Evolutionary conservation across 192 early-diverging fungal species (phyloP).

Genomic region (Coemansia brasiliensis): DNA sequence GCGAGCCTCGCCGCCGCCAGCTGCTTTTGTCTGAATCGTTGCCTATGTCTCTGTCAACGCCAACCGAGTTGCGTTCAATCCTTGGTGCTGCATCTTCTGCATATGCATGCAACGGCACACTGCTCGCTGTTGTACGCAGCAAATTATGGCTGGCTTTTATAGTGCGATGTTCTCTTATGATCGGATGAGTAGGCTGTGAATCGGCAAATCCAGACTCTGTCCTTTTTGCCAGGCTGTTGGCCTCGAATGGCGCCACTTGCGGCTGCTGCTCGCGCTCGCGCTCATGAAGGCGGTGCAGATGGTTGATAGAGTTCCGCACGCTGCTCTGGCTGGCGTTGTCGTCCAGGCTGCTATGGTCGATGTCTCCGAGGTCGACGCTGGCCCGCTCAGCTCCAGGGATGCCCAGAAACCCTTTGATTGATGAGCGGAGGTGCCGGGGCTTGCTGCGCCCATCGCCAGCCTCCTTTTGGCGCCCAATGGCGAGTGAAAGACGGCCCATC

Average conservation of each 20-base stretch:
- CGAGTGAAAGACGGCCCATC: constrained; percentile 49
- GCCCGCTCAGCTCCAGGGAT: constrained; percentile 30
- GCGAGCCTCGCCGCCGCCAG: constrained; percentile 52
- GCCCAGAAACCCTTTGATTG: constrained; percentile 45
- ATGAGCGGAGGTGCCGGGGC: constrained; percentile 36
- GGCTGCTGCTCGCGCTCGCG: not conserved
- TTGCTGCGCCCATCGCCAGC: constrained; percentile 24
- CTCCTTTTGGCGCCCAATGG: constrained; percentile 42
- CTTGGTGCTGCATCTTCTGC: constrained; percentile 25
- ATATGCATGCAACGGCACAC: constrained; percentile 15
- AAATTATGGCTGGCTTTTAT: not conserved
- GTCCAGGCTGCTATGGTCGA: constrained; percentile 9
- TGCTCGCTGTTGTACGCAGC: constrained; percentile 6
- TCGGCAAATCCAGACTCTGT: constrained; percentile 14
- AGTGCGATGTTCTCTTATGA: not conserved
- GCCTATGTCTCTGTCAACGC: constrained; percentile 12
- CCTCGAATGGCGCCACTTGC: not conserved
- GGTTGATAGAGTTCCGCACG: not conserved
- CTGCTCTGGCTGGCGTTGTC: constrained; percentile 7
- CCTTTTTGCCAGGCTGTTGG: constrained; percentile 8
- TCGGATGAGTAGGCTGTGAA: not conserved
- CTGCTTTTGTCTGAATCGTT: constrained; percentile 25
- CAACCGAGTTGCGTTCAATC: constrained; percentile 32
- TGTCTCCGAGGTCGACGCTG: constrained; percentile 49
- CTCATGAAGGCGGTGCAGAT: not conserved